Conservation (phyloP, 179 eudicot genomes). For the Beta macrorhiza region DNA sequence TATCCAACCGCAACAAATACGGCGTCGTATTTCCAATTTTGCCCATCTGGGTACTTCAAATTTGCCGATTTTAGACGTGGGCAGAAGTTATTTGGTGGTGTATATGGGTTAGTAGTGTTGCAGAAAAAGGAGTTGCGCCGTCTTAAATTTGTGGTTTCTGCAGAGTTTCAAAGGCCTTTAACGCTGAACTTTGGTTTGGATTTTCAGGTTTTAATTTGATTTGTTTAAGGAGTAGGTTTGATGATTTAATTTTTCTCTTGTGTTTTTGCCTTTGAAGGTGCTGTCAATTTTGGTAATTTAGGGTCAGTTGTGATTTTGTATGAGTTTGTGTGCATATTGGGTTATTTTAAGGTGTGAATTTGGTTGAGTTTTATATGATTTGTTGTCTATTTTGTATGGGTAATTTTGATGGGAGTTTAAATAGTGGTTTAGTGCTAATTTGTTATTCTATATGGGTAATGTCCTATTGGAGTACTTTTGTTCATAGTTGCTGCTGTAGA, state of each 20-base stretch:
- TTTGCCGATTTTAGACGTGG: constrained; percentile 34
- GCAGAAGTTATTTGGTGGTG: constrained; percentile 33
- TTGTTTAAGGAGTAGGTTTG: neutral
- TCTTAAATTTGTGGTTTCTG: constrained; percentile 48
- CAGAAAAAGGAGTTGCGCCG: constrained; percentile 35
- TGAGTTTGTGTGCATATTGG: neutral
- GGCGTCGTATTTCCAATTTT: constrained; percentile 27
- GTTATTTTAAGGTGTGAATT: neutral
- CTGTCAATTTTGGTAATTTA: neutral
- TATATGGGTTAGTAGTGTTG: constrained; percentile 32
- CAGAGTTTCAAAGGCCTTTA: constrained; percentile 55
- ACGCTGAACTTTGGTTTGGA: constrained; percentile 56
- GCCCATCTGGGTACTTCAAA: constrained; percentile 31
- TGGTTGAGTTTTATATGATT: neutral
- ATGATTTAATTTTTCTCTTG: neutral
- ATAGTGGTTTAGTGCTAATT: neutral
- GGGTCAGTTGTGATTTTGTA: neutral
- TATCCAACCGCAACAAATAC: constrained; percentile 24
- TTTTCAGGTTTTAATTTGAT: constrained; percentile 50
- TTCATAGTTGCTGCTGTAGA: too few species aligned
- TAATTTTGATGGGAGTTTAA: neutral
- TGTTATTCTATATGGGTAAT: neutral
- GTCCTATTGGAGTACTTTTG: too few species aligned
- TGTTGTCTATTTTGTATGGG: neutral
- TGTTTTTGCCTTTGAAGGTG: neutral